Percentiles rank a stretch among this genome's conserved stretches.
These are phyloP conservation scores for Volvox carteri DNA, from an alignment of 163 green algal genomes.

Conservation along the genomic window DNA sequence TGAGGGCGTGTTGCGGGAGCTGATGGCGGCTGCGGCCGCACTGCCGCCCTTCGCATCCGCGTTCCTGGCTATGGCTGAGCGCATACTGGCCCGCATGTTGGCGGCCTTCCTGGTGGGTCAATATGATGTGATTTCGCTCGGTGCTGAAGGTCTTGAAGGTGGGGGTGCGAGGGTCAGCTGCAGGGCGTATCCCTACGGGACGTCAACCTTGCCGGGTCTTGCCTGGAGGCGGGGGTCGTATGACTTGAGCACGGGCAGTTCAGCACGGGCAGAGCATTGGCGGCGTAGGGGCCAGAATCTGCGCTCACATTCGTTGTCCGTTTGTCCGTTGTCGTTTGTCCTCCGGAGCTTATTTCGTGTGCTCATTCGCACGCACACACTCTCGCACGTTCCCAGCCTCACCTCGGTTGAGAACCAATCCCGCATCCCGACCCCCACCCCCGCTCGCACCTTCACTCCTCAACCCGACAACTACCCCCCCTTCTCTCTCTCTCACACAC, in stretches of 20 bases:
- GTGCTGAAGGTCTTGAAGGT: background rate
- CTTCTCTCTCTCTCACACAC: too few species aligned
- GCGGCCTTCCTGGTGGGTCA: conserved; percentile 31
- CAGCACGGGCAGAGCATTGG: background rate
- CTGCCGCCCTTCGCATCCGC: conserved; percentile 42
- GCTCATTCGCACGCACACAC: background rate
- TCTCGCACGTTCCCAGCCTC: background rate
- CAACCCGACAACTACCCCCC: background rate
- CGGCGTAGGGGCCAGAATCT: background rate
- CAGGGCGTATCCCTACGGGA: too few species aligned
- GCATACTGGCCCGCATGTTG: conserved; percentile 53
- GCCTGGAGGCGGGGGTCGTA: background rate
- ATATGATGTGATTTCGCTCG: background rate
- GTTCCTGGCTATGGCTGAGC: conserved; percentile 45
- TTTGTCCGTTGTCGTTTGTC: too few species aligned
- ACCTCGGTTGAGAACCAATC: too few species aligned
- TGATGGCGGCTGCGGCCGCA: conserved; percentile 1
- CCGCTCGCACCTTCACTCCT: background rate
- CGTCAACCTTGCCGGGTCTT: background rate
- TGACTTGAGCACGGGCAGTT: background rate
- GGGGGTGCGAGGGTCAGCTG: background rate
- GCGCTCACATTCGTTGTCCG: too few species aligned
- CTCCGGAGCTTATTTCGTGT: too few species aligned
- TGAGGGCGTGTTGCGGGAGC: conserved; percentile 33
- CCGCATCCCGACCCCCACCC: background rate